Conservation (phyloP, 2,329 filamentous ascomycete species). For the Cladosporium phlei region DNA sequence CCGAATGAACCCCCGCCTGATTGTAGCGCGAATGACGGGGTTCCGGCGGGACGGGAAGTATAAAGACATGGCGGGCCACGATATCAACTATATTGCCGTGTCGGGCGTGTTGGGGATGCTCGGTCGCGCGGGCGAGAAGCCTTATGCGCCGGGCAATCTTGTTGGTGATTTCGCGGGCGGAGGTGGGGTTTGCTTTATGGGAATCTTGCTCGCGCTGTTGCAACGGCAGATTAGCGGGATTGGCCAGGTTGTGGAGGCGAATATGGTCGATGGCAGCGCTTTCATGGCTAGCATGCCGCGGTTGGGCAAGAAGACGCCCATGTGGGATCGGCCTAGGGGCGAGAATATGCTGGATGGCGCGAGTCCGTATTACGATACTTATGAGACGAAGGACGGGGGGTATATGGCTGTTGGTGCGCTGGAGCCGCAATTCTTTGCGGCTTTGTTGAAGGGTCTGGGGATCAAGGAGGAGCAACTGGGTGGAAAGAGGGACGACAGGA, state of each 20-base stretch:
- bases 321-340: slow-evolving; percentile 63
- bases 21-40: slow-evolving; percentile 83
- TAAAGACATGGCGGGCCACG: slow-evolving; percentile 82
- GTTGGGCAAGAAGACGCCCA: slow-evolving; percentile 57
- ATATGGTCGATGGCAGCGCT: slow-evolving; percentile 88
- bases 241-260: slow-evolving; percentile 89
- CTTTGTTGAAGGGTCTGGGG: slow-evolving; percentile 62
- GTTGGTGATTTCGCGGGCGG: slow-evolving; percentile 89
- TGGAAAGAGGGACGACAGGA: slow-evolving; percentile 53
- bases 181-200: slow-evolving; percentile 74
- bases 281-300: slow-evolving; percentile 77
- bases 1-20: slow-evolving; percentile 64
- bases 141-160: slow-evolving; percentile 76
- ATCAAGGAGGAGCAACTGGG: slow-evolving; percentile 45
- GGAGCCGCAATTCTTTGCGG: slow-evolving; percentile 78
- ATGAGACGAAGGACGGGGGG: slow-evolving; percentile 72
- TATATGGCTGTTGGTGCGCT: slow-evolving; percentile 85
- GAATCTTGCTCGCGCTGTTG: slow-evolving; percentile 74
- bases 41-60: slow-evolving; percentile 86
- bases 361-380: slow-evolving; percentile 83
- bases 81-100: slow-evolving; percentile 94
- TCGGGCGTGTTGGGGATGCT: slow-evolving; percentile 74
- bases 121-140: slow-evolving; percentile 63
- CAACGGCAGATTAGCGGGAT: slow-evolving; percentile 58
- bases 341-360: slow-evolving; percentile 78